Evolutionary conservation across 2,329 filamentous ascomycete genomes (phyloP).

Genomic region (Sphaerulina vaccinii): DNA sequence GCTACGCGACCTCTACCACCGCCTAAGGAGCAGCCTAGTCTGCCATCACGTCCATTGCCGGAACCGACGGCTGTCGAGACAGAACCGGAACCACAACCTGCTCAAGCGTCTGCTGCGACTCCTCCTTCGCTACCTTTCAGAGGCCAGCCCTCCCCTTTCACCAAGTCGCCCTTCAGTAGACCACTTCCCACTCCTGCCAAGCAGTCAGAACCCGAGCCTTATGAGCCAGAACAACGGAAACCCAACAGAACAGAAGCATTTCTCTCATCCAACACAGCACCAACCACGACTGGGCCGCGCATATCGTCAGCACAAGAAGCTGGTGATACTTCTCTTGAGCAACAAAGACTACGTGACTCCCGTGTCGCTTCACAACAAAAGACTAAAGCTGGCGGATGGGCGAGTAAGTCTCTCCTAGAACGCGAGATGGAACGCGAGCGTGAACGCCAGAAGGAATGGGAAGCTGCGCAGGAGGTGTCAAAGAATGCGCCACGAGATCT

Average conservation of each 20-base stretch:
- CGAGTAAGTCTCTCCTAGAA: conserved; percentile 69
- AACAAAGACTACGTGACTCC: conserved; percentile 61
- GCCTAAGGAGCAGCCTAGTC: conserved; percentile 18
- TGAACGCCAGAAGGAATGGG: conserved; percentile 76
- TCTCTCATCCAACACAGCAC: conserved; percentile 56
- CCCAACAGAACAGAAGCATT: conserved; percentile 58
- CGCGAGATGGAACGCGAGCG: conserved; percentile 79
- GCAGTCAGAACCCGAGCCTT: conserved; percentile 22
- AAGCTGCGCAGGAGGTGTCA: conserved; percentile 67
- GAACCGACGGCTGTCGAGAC: conserved; percentile 13
- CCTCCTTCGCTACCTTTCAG: conserved; percentile 41
- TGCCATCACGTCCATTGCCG: conserved; percentile 28
- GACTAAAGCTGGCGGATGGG: conserved; percentile 63
- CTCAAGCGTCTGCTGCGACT: conserved; percentile 1
- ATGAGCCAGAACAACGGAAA: conserved; percentile 25
- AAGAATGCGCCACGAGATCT: conserved; percentile 55
- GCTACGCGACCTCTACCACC: conserved; percentile 35
- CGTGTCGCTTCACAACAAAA: conserved; percentile 58
- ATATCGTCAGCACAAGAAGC: conserved; percentile 51
- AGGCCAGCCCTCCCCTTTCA: conserved; percentile 47
- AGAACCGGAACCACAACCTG: conserved; percentile 28
- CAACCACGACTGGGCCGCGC: conserved; percentile 43
- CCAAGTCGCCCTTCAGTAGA: conserved; percentile 25
- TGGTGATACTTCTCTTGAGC: conserved; percentile 39
- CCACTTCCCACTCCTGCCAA: conserved; percentile 30